Conservation (phyloP, 2,329 filamentous ascomycete species). For the Coleophoma eucalyptorum region DNA sequence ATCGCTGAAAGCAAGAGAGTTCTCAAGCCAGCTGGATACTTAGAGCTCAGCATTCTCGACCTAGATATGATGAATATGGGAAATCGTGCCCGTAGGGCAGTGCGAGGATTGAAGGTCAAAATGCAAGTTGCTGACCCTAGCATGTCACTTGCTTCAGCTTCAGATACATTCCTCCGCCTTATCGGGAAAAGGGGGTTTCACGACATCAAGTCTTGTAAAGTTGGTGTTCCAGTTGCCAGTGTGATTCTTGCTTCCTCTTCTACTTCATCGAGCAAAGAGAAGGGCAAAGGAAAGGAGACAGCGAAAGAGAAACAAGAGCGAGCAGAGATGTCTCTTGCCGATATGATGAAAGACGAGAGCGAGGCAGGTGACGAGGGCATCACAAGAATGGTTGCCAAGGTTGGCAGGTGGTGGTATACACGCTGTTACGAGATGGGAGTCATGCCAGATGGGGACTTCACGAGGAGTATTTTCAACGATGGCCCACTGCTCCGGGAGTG, state of each 20-base stretch:
- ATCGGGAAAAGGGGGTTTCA: slow-evolving; percentile 68
- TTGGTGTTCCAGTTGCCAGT: slow-evolving; percentile 71
- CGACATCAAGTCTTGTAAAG: slow-evolving; percentile 70
- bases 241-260: slow-evolving; percentile 32
- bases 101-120: slow-evolving; percentile 68
- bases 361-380: slow-evolving; percentile 77
- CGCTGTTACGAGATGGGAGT: slow-evolving; percentile 80
- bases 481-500: slow-evolving; percentile 75
- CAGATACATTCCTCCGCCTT: slow-evolving; percentile 60
- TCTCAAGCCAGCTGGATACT: slow-evolving; percentile 70
- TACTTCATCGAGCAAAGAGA: slow-evolving; percentile 13
- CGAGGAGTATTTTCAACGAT: slow-evolving; percentile 74
- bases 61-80: slow-evolving; percentile 83
- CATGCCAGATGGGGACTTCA: slow-evolving; percentile 39
- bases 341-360: slow-evolving; percentile 70
- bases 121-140: slow-evolving; percentile 59
- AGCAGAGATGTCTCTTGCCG: slow-evolving; percentile 53
- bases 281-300: not conserved
- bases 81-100: slow-evolving; percentile 60
- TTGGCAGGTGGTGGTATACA: slow-evolving; percentile 95
- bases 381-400: slow-evolving; percentile 85
- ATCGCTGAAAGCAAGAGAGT: slow-evolving; percentile 75
- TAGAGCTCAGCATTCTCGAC: slow-evolving; percentile 77
- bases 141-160: slow-evolving; percentile 55
- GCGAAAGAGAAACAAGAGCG: too few relatives aligned